Percentiles rank a stretch among this genome's conserved stretches.
phyloP scores from a whole-genome alignment of 1,284 basidiomycete genomes.

The Leucoagaricus sp. region DNA sequence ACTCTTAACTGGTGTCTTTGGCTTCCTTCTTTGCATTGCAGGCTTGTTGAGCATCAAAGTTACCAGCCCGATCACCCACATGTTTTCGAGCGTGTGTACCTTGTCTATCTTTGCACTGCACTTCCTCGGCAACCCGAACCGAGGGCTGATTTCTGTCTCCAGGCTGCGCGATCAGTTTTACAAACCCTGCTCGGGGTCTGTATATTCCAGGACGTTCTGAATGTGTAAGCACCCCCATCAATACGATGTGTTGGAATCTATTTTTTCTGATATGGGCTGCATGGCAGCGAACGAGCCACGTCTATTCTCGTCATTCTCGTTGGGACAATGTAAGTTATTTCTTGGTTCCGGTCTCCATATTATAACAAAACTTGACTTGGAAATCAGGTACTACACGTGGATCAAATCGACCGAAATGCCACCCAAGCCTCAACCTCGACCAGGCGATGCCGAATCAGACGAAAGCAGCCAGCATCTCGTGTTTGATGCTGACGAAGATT shows the following conservation, averaged over 20 bases:
- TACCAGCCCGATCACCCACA: conserved; percentile 73
- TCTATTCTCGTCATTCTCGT: conserved; percentile 64
- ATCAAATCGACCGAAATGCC: conserved; percentile 52
- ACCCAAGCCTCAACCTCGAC: conserved; percentile 32
- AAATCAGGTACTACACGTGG: conserved; percentile 75
- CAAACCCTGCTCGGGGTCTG: conserved; percentile 73
- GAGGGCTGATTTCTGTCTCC: conserved; percentile 2
- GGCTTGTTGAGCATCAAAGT: conserved; percentile 73
- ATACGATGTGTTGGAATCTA: neutral
- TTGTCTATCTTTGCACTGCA: conserved; percentile 8
- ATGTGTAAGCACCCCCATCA: conserved; percentile 47
- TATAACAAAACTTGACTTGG: conserved; percentile 12
- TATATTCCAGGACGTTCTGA: conserved; percentile 67
- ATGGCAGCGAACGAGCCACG: conserved; percentile 54
- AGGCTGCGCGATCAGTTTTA: conserved; percentile 74
- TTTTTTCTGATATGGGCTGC: neutral
- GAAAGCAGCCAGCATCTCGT: conserved; percentile 5
- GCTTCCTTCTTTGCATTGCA: conserved; percentile 71
- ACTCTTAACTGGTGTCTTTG: conserved; percentile 68
- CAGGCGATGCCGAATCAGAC: conserved; percentile 41
- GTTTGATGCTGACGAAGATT: conserved; percentile 9
- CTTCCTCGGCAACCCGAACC: conserved; percentile 4
- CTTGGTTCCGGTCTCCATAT: conserved; percentile 2
- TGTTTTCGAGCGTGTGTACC: conserved; percentile 69
- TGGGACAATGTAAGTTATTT: conserved; percentile 56